Conservation (phyloP, 2,329 filamentous ascomycete species). For the Colletotrichum liaoningense region DNA sequence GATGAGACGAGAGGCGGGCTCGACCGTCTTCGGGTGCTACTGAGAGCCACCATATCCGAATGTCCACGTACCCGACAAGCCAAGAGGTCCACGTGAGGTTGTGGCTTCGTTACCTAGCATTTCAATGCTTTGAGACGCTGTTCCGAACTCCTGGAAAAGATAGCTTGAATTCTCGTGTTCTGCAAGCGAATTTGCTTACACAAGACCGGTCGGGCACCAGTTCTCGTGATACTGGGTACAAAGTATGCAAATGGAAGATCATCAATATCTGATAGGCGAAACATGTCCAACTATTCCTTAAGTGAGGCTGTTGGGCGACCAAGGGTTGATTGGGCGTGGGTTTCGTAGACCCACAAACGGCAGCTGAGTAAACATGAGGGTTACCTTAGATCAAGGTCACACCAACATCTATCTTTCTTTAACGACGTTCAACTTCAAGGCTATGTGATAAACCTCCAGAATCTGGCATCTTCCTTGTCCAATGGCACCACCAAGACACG, state of each 20-base stretch:
- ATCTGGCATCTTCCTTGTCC: slow-evolving; percentile 3
- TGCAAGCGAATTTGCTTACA: neutral
- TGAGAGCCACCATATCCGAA: neutral
- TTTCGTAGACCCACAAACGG: too few species aligned
- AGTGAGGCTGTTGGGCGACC: slow-evolving; percentile 7
- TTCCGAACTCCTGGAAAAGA: neutral
- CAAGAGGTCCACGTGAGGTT: neutral
- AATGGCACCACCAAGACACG: neutral
- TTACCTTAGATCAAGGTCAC: neutral
- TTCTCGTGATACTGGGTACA: neutral
- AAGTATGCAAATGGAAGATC: neutral
- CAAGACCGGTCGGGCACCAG: neutral
- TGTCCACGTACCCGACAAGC: neutral
- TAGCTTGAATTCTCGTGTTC: neutral
- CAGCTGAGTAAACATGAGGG: too few species aligned
- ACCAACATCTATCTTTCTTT: neutral
- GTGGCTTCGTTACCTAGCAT: neutral
- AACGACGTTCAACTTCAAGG: neutral
- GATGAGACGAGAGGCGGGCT: neutral
- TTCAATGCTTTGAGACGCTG: neutral
- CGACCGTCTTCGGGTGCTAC: slow-evolving; percentile 3
- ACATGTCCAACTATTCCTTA: neutral
- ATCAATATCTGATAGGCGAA: neutral
- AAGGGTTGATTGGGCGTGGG: neutral
- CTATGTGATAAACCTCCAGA: neutral